Evolutionary conservation across 192 early-diverging fungal species (phyloP), one percentile per base, ranked within the genome.

Genomic region (Coemansia sp.): DNA sequence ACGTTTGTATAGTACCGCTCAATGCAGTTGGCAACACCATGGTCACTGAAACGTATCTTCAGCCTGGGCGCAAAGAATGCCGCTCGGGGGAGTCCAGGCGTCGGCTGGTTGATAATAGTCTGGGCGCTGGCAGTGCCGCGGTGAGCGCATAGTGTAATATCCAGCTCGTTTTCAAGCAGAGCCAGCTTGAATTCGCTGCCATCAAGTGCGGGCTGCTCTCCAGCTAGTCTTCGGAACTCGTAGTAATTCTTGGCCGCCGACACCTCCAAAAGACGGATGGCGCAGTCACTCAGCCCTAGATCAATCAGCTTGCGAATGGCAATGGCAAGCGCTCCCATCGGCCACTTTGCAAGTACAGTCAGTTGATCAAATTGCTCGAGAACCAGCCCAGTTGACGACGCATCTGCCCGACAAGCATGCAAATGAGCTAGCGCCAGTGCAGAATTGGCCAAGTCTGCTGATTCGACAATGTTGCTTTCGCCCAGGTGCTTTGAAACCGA

Each of bases 151-250:
- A 70, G 38, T 2, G 61, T 35, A 31, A 76, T 70, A 13, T 34
- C 60, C 18, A 76, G 42, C 47, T 70, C 74, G 39, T 70, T 56
- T n/a, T 59, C 48, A 7, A 76, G 14, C 7, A 76, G 23, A 0
- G 37, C 35, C 2, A n/a, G 20, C n/a, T 42, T 31, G 0, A 76
- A 6, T 0, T 33, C 1, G 7, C 9, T 20, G 11, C 18, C 18
- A 16, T 33, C 47, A 31, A 68, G 41, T 1, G 7, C 37, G 0
- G 26, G 9, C 2, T 25, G 18, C 12, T 48, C 53, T 14, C 33
- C 26, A 16, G 65, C 21, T 1, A 57, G 18, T 26, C 36, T 43
- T n/a, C 42, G n/a, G 43, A 70, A 76, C 23, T 14, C 36, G 5
- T 9, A 18, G 20, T 48, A 20, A 31, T 53, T 18, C 5, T 28